Conservation (phyloP, 345 rosid species). For the Boechera retrofracta region DNA sequence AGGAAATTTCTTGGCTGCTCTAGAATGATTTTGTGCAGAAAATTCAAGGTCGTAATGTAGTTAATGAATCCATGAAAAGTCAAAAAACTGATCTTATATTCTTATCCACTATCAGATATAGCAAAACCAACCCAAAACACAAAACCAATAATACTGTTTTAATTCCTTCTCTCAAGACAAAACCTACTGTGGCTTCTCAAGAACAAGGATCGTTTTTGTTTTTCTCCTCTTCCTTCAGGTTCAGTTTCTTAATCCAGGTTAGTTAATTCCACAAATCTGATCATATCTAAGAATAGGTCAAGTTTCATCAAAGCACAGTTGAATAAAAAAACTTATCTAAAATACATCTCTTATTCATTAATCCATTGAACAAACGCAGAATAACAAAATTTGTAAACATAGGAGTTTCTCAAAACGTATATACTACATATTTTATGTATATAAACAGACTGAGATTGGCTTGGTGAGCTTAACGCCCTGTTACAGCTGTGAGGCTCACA, state of each 20-base stretch:
- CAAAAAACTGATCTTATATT: not conserved
- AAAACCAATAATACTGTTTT: not conserved
- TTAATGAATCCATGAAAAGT: constrained; percentile 14
- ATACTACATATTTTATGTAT: not conserved
- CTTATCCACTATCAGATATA: not conserved
- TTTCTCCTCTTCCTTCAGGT: constrained; percentile 14
- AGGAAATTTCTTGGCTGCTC: not conserved
- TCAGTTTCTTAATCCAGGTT: constrained; percentile 28
- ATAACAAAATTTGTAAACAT: constrained; percentile 3
- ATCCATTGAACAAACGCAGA: constrained; percentile 10
- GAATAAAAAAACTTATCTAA: not conserved
- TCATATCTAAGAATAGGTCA: not conserved
- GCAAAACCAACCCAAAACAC: constrained; percentile 15
- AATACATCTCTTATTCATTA: constrained; percentile 12
- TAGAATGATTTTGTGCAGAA: not conserved
- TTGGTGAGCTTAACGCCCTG: constrained; percentile 38
- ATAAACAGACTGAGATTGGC: constrained; percentile 10
- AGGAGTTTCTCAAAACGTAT: not conserved
- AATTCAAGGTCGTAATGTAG: constrained; percentile 12
- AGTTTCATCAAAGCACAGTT: not conserved
- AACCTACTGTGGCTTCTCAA: constrained; percentile 9
- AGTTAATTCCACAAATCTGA: not conserved
- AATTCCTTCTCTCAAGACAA: not conserved
- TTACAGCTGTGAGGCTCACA: constrained; percentile 42
- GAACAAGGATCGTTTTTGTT: constrained; percentile 2